A percentile compares a stretch with the other conserved stretches of the same genome.
Evolutionary conservation across 2,329 filamentous ascomycete species (phyloP).

Genomic region (Proliferodiscus dingleyae): DNA sequence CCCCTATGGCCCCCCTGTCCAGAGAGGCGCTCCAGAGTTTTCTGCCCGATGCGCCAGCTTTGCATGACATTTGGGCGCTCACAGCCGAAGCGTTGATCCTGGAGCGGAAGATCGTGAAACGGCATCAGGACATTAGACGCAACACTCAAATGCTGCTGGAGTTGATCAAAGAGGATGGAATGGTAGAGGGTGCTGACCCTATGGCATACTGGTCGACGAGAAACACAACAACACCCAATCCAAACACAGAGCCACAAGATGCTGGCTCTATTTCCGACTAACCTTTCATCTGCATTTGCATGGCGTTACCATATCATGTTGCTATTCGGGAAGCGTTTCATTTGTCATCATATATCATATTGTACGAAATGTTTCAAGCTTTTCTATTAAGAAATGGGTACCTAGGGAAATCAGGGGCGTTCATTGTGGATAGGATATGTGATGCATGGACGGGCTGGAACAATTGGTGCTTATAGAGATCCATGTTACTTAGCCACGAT

Average conservation of each 20-base stretch:
- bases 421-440: conserved; percentile 1
- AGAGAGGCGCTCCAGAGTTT: conserved; percentile 47
- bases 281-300: background rate
- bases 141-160: conserved; percentile 59
- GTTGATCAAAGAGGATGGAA: conserved; percentile 57
- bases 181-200: conserved; percentile 36
- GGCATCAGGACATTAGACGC: conserved; percentile 56
- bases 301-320: conserved; percentile 1
- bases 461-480: background rate
- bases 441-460: background rate
- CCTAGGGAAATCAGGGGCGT: background rate
- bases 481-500: background rate
- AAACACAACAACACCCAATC: conserved; percentile 12
- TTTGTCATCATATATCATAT: background rate
- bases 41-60: conserved; percentile 49
- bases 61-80: conserved; percentile 58
- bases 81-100: conserved; percentile 60
- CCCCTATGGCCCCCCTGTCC: conserved; percentile 54
- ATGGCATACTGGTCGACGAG: conserved; percentile 53
- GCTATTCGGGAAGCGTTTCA: background rate
- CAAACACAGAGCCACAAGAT: conserved; percentile 18
- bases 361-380: background rate
- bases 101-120: conserved; percentile 52
- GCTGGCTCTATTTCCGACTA: conserved; percentile 24
- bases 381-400: background rate